Evolutionary conservation across 768 basidiomycete genomes (phyloP), one percentile per base, ranked within the genome.

Genomic region (Xanthoconium stramineum): DNA sequence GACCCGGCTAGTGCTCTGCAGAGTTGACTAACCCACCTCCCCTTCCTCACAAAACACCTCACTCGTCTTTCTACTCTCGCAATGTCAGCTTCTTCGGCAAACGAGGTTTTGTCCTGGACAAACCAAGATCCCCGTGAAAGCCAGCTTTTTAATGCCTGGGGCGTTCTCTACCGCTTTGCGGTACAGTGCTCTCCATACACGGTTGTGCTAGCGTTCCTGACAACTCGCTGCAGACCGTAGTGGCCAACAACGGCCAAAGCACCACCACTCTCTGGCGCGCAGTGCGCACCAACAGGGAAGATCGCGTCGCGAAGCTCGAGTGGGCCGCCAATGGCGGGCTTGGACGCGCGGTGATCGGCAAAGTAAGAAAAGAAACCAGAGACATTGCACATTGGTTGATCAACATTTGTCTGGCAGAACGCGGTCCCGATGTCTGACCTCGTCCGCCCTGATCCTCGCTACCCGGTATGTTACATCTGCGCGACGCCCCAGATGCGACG

Each of bases 41-140:
- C 64, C 64, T 61, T 60, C 60, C 58, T 66, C 63, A 61, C 68
- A 69, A 66, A 57, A 45, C 56, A 62, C 63, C 64, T 59, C 63
- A 65, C 58, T 46, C 75, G 76, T 65, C 53, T 20, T 36, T 66
- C 77, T 62, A 71, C 78, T 54, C 65, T 67, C 64, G 67, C 59
- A 58, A 84, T 83, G 82, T 67, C 33, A 6, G 33, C 78, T 64
- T 66, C 78, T 64, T 66, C 78, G 54, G 75, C 81, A 55, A 81
- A 84, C 72, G 89, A 91, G 57, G 77, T 90, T 47, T 82, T 91
- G 69, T 89, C 85, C 52, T 94, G 91, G 91, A 92, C 91, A 45
- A 90, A 86, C 73, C 84, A 87, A 64, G 90, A 93, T 72, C 86
- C 89, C 64, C 86, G 89, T 47, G 86, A 91, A 70, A 93, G 91